Evolutionary conservation across 179 eudicot species (phyloP).

Genomic region (Silene coronaria): DNA sequence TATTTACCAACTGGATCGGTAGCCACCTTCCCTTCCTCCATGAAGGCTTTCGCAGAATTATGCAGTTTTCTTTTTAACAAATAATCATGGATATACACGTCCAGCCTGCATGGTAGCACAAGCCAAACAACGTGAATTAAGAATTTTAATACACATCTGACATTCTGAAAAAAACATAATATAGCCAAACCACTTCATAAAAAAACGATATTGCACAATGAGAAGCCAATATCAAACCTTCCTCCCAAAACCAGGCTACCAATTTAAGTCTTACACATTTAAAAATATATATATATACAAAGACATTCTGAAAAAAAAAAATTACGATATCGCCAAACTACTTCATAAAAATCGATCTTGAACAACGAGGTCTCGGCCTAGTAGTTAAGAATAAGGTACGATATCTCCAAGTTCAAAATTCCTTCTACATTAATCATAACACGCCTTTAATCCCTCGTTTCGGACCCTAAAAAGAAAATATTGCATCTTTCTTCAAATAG

Average conservation of each 20-base stretch:
- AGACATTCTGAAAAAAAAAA: neutral
- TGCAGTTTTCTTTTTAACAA: constrained; percentile 84
- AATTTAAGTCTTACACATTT: neutral
- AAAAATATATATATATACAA: neutral
- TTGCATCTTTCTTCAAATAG: constrained; percentile 2
- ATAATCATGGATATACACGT: constrained; percentile 95
- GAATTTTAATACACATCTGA: too few relatives aligned
- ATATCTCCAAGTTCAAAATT: neutral
- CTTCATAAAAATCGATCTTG: neutral
- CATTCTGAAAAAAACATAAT: too few relatives aligned
- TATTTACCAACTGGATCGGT: constrained; percentile 91
- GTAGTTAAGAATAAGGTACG: neutral
- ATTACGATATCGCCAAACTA: neutral
- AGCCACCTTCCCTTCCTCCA: constrained; percentile 97
- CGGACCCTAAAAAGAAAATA: neutral
- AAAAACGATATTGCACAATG: too few relatives aligned
- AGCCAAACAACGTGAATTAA: neutral
- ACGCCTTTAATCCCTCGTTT: neutral
- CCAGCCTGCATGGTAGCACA: constrained; percentile 55
- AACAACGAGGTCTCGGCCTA: neutral
- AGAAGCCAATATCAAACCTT: neutral
- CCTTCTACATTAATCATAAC: neutral
- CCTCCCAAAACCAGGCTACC: neutral
- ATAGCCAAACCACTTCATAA: too few relatives aligned
- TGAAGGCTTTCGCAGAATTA: constrained; percentile 90